Percentiles rank a stretch among this genome's conserved stretches.
phyloP scores from a whole-genome alignment of 2,329 filamentous ascomycete species.

The Fusarium aywerte region DNA sequence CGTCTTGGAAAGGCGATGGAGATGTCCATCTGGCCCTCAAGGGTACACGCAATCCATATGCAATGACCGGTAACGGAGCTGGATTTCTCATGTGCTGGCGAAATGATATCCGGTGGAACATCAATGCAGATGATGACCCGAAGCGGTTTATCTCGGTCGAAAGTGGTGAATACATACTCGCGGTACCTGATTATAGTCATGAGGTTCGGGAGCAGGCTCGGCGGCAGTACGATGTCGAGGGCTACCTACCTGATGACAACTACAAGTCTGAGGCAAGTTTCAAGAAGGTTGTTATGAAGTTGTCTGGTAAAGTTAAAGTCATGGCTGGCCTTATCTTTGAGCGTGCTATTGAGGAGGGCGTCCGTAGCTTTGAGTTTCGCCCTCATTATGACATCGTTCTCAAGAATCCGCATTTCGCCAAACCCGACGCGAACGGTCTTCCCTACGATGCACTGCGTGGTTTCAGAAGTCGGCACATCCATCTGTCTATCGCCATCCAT shows the following conservation, averaged over 20 bases:
- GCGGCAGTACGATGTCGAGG: constrained; percentile 65
- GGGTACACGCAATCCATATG: constrained; percentile 90
- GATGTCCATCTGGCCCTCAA: constrained; percentile 95
- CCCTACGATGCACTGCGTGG: constrained; percentile 93
- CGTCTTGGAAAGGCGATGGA: constrained; percentile 94
- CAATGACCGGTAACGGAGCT: constrained; percentile 89
- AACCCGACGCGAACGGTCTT: constrained; percentile 62
- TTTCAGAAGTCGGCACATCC: constrained; percentile 97
- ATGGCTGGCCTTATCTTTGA: constrained; percentile 93
- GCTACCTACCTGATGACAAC: constrained; percentile 70
- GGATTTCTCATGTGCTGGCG: constrained; percentile 99
- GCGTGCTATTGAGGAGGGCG: constrained; percentile 76
- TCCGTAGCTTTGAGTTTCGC: constrained; percentile 86
- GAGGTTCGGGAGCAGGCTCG: constrained; percentile 76
- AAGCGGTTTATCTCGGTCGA: constrained; percentile 95
- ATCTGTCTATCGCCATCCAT: constrained; percentile 90
- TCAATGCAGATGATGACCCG: constrained; percentile 86
- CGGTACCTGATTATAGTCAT: constrained; percentile 91
- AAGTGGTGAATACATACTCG: constrained; percentile 93
- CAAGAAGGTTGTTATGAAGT: constrained; percentile 98
- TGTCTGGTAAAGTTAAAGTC: constrained; percentile 96
- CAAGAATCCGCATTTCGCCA: constrained; percentile 80
- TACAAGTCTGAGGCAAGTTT: constrained; percentile 82
- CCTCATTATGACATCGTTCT: constrained; percentile 93
- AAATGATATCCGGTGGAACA: constrained; percentile 87